Base-by-base conservation (phyloP, 345 rosid species). In the Trapa incisa region DNA sequence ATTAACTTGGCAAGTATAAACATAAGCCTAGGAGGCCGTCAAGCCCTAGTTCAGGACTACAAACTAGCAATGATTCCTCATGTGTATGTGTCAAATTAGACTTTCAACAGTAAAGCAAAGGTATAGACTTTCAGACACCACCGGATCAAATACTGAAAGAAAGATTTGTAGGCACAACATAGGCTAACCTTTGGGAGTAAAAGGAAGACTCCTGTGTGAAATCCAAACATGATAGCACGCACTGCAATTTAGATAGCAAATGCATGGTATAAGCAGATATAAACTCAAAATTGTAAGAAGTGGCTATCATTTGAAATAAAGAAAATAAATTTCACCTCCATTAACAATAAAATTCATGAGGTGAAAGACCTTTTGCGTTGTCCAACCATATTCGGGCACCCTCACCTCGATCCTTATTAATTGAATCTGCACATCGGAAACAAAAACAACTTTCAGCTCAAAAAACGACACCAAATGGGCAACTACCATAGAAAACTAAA, bases 381-480 rank as follows among this genome's bases (percentile, higher is more conserved):
- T 94, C 99, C 99, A 91, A 61, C 99, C 96, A 70, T 94, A 87
- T 68, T 94, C 99, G 0, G 99, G 99, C 76, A 94, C 99, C 87
- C 99, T 88, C 84, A 82, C 74, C 72, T 90, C 92, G 41, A 94
- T 94, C 82, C 97, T 83, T 39, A 91, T 78, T 68, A 94, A 75
- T 76, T 91, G 99, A 71, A 89, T 80, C 99, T 94, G 79, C 77
- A 68, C 35, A 65, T 54, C 67, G 75, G 35, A 71, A 56, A 65
- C 63, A 70, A 47, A 22, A 29, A 45, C 2, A 1, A 68, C 6
- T 67, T 64, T 47, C 52, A 8, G 45, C 42, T 54, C 50, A 0
- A 7, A 22, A 43, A 53, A 37, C 52, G 64, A 5, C 47, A 64
- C 38, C 66, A 64, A 43, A n/a, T 64, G 12, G 50, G 42, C 48